phyloP scores from a whole-genome alignment of 2,329 filamentous ascomycete genomes.

The Cordyceps farinosa region DNA sequence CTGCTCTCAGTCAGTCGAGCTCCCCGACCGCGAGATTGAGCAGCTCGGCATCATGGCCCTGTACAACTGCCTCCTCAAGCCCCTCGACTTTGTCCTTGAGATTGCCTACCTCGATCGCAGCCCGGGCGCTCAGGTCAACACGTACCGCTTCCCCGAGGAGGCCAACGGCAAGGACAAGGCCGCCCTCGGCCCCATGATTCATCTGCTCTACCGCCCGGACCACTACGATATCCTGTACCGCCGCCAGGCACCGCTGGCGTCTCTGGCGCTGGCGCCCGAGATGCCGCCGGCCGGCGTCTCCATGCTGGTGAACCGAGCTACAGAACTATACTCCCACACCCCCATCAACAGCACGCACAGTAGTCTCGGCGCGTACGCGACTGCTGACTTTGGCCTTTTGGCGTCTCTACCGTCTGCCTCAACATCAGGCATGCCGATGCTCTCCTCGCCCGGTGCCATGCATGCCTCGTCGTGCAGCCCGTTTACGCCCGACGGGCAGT shows the following conservation, averaged over 20 bases:
- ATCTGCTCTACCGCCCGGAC: conserved; percentile 65
- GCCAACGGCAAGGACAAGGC: conserved; percentile 43
- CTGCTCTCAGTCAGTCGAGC: conserved; percentile 67
- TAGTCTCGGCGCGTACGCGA: conserved; percentile 40
- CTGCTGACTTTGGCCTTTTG: conserved; percentile 41
- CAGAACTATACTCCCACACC: conserved; percentile 44
- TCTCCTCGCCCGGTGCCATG: conserved; percentile 5
- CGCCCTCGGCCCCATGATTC: conserved; percentile 49
- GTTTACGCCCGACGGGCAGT: conserved; percentile 1
- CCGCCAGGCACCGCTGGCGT: conserved; percentile 29
- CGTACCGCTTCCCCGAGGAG: conserved; percentile 60
- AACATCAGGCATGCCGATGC: conserved; percentile 37
- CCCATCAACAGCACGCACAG: conserved; percentile 39
- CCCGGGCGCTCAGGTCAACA: conserved; percentile 70
- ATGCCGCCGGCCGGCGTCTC: conserved; percentile 20
- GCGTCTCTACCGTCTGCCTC: conserved; percentile 24
- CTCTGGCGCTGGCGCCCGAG: conserved; percentile 23
- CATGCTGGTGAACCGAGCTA: conserved; percentile 53
- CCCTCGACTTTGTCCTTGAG: conserved; percentile 74
- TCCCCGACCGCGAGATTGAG: conserved; percentile 79
- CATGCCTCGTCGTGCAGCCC: background rate
- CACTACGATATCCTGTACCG: conserved; percentile 96
- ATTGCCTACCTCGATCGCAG: conserved; percentile 90
- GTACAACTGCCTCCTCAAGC: conserved; percentile 74
- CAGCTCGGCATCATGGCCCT: conserved; percentile 79